Evolutionary conservation across 768 basidiomycete species (phyloP).

Genomic region (Naganishia randhawae): DNA sequence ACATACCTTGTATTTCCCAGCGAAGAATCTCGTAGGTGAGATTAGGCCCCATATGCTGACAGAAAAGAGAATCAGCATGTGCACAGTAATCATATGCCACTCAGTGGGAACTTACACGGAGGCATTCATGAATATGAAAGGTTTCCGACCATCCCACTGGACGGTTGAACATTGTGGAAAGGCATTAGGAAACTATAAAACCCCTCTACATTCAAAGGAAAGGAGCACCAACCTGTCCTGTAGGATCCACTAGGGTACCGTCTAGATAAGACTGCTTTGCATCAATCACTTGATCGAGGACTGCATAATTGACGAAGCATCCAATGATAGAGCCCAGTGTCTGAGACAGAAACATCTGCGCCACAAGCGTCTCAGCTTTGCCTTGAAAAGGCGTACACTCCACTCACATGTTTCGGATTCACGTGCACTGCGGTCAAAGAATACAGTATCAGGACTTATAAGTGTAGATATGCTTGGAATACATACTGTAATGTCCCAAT

Average conservation of each 20-base stretch:
- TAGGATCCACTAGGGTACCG: conserved; percentile 46
- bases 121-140: conserved; percentile 49
- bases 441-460: not conserved
- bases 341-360: conserved; percentile 49
- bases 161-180: not conserved
- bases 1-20: conserved; percentile 42
- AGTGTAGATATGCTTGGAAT: too few species aligned
- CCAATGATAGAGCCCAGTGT: conserved; percentile 48
- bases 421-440: conserved; percentile 11
- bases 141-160: conserved; percentile 50
- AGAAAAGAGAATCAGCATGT: not conserved
- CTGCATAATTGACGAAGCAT: conserved; percentile 47
- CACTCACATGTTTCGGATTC: conserved; percentile 24
- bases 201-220: not conserved
- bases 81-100: not conserved
- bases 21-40: conserved; percentile 48
- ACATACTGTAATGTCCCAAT: conserved; percentile 42
- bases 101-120: conserved; percentile 33
- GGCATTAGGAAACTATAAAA: not conserved
- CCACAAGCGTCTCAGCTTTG: not conserved
- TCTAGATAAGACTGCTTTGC: conserved; percentile 47
- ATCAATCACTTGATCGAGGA: conserved; percentile 45
- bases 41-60: conserved; percentile 45
- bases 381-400: conserved; percentile 5
- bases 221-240: conserved; percentile 28